Percentiles rank a stretch among this genome's conserved stretches.
Evolutionary conservation across 2,329 filamentous ascomycete genomes (phyloP).

Genomic region (Colletotrichum chrysophilum): DNA sequence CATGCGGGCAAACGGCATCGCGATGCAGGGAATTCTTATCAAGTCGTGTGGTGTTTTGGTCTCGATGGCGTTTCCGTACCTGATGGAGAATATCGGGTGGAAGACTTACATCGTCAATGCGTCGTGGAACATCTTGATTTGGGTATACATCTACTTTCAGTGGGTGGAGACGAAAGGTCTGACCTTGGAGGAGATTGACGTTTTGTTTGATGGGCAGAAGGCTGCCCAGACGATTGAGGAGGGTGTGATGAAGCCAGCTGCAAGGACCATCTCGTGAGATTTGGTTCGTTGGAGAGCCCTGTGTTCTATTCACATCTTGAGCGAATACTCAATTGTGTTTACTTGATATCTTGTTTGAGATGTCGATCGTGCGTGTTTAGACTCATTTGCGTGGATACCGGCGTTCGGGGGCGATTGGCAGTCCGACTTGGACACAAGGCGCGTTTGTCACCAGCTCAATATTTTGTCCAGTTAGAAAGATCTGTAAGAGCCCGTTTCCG

Average conservation of each 20-base stretch:
- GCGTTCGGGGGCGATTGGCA: not conserved
- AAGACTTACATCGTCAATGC: slow-evolving; percentile 24
- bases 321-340: not conserved
- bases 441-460: not conserved
- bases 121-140: slow-evolving; percentile 18
- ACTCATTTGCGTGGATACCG: not conserved
- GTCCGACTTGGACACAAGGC: not conserved
- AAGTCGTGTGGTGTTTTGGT: slow-evolving; percentile 12
- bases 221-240: not conserved
- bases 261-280: not conserved
- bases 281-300: not conserved
- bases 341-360: not conserved
- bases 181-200: slow-evolving; percentile 24
- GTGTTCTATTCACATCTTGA: fast-evolving
- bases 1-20: slow-evolving; percentile 23
- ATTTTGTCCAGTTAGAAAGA: not conserved
- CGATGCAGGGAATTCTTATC: slow-evolving; percentile 10
- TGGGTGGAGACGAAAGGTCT: slow-evolving; percentile 31
- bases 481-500: too few relatives aligned
- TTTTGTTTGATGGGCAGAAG: slow-evolving; percentile 19
- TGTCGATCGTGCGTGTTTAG: not conserved
- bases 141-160: slow-evolving; percentile 25
- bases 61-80: slow-evolving; percentile 14
- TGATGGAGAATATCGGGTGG: slow-evolving; percentile 21
- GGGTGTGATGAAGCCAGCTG: not conserved